These are phyloP conservation scores for Neurospora sp. DNA, from an alignment of 495 filamentous ascomycete genomes.

Conservation along the genomic window DNA sequence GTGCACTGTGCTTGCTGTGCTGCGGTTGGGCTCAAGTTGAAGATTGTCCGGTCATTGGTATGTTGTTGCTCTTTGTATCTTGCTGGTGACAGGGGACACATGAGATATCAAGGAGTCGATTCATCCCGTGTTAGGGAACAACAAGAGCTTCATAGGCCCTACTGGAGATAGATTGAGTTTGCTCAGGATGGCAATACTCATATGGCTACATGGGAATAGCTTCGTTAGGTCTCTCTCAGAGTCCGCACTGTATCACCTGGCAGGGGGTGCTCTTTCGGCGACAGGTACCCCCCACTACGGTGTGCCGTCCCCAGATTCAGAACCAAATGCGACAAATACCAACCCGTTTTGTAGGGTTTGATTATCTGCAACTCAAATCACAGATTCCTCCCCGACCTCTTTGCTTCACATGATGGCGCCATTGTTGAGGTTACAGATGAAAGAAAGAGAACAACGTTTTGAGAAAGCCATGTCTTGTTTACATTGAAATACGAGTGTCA, in stretches of 20 bases:
- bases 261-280: background rate
- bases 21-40: background rate
- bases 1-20: background rate
- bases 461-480: background rate
- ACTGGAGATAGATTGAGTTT: background rate
- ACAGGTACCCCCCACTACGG: background rate
- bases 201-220: background rate
- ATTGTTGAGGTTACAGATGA: background rate
- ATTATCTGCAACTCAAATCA: background rate
- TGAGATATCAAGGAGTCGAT: background rate
- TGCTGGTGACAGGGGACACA: background rate
- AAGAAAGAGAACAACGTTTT: background rate
- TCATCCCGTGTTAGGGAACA: background rate
- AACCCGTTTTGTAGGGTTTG: background rate
- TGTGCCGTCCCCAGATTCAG: background rate
- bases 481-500: background rate
- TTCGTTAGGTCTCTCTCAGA: background rate
- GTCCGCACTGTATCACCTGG: background rate
- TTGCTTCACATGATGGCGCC: background rate
- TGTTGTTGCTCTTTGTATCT: background rate
- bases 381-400: background rate
- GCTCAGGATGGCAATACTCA: background rate
- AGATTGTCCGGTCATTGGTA: background rate
- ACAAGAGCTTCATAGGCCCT: background rate
- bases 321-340: background rate